Conservation (phyloP, 2,329 filamentous ascomycete species). For the Fusarium sp. region DNA sequence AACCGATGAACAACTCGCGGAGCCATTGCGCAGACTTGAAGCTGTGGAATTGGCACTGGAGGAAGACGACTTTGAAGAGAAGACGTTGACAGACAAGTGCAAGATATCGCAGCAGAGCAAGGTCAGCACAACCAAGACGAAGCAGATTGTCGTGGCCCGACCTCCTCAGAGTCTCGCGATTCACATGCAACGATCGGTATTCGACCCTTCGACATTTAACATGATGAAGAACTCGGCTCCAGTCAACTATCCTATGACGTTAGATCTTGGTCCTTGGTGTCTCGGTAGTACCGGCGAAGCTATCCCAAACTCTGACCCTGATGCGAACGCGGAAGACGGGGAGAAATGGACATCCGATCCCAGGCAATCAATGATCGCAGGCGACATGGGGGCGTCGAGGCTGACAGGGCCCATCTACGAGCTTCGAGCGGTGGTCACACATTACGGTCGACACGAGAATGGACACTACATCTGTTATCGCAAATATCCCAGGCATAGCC, state of each 20-base stretch:
- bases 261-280: slow-evolving; percentile 87
- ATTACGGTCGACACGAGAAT: slow-evolving; percentile 90
- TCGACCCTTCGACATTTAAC: slow-evolving; percentile 80
- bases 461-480: slow-evolving; percentile 95
- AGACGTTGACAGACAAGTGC: slow-evolving; percentile 68
- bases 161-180: slow-evolving; percentile 81
- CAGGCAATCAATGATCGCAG: slow-evolving; percentile 74
- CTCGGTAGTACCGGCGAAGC: slow-evolving; percentile 64
- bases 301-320: background rate
- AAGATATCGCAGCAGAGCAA: slow-evolving; percentile 72
- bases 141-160: slow-evolving; percentile 84
- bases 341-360: slow-evolving; percentile 78
- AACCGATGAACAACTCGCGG: slow-evolving; percentile 60
- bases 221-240: slow-evolving; percentile 84
- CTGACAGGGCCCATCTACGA: slow-evolving; percentile 71
- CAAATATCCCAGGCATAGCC: slow-evolving; percentile 62
- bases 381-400: slow-evolving; percentile 58
- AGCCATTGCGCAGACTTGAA: slow-evolving; percentile 64
- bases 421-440: slow-evolving; percentile 83
- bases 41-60: slow-evolving; percentile 75
- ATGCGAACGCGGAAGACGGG: slow-evolving; percentile 36
- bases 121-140: slow-evolving; percentile 82
- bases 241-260: slow-evolving; percentile 74
- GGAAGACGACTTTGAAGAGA: slow-evolving; percentile 79
- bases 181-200: slow-evolving; percentile 91